Percentiles rank a stretch among this genome's conserved stretches.
These are phyloP conservation scores for Trichoderma sp. DNA, from an alignment of 2,329 filamentous ascomycete species.

Conservation along the genomic window DNA sequence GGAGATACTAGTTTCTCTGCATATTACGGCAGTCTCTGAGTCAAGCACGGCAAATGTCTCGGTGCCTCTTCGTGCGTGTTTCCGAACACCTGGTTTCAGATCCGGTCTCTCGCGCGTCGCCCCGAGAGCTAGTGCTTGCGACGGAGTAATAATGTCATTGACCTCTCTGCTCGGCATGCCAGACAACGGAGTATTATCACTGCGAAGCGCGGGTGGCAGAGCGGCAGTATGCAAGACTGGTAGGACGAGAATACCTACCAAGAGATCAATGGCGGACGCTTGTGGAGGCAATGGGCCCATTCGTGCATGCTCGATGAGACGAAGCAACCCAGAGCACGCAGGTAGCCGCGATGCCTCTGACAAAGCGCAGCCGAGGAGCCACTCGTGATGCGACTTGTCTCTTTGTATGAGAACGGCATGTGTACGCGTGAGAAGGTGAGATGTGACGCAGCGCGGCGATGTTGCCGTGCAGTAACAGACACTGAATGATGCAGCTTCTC, in stretches of 20 bases:
- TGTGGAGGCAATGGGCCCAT: not conserved
- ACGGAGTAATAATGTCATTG: constrained; percentile 7
- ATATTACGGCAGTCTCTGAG: not conserved
- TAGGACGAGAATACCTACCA: not conserved
- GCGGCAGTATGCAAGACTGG: no score
- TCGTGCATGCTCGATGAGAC: not conserved
- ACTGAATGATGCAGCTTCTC: no score
- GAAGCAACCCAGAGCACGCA: not conserved
- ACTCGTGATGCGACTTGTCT: not conserved
- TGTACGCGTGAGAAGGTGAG: not conserved
- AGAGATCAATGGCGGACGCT: not conserved
- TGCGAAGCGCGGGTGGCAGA: no score
- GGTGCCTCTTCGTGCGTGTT: constrained; percentile 11
- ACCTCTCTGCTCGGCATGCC: not conserved
- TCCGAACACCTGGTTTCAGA: constrained; percentile 23
- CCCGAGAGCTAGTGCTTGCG: constrained; percentile 14
- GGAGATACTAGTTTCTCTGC: no score
- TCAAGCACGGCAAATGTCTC: constrained; percentile 6
- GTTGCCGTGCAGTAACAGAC: no score
- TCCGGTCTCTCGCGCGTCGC: not conserved
- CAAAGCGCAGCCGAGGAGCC: constrained; percentile 6
- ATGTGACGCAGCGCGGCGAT: not conserved
- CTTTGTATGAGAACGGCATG: no score
- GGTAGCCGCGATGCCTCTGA: constrained; percentile 4
- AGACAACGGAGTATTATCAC: not conserved